Evolutionary conservation across 257 asterid genomes (phyloP).

Genomic region (Phtheirospermum japonicum): DNA sequence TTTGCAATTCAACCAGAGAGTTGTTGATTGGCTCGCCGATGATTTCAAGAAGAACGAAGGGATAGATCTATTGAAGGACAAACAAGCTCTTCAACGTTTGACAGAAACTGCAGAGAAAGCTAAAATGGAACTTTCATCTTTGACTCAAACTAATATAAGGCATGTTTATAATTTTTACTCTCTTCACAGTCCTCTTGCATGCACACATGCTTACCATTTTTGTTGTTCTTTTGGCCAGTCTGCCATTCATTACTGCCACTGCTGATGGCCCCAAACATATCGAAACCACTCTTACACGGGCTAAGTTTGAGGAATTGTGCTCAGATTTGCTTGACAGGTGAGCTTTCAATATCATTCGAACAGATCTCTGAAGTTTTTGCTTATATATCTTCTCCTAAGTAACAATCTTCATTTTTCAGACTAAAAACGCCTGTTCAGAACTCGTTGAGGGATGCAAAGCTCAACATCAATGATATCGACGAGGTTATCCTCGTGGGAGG

Average conservation of each 20-base stretch:
- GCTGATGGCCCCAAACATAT: slow-evolving; percentile 99
- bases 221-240: slow-evolving; percentile 41
- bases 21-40: slow-evolving; percentile 92
- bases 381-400: neutral
- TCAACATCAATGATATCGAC: slow-evolving; percentile 75
- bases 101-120: slow-evolving; percentile 99
- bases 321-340: slow-evolving; percentile 94
- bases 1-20: slow-evolving; percentile 50
- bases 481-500: slow-evolving; percentile 98
- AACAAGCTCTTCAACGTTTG: slow-evolving; percentile 97
- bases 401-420: slow-evolving; percentile 34
- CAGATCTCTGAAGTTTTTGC: neutral
- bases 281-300: slow-evolving; percentile 88
- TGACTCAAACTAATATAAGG: slow-evolving; percentile 92
- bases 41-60: slow-evolving; percentile 88
- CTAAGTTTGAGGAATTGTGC: slow-evolving; percentile 90
- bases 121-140: slow-evolving; percentile 91
- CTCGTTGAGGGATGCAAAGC: slow-evolving; percentile 91
- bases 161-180: slow-evolving; percentile 8
- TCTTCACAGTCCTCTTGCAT: slow-evolving; percentile 9
- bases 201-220: slow-evolving; percentile 8
- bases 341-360: slow-evolving; percentile 15
- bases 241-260: slow-evolving; percentile 98
- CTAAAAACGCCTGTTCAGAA: slow-evolving; percentile 91
- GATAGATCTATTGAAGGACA: slow-evolving; percentile 87